A percentile compares a stretch with the other conserved stretches of the same genome.
These are phyloP conservation scores for Fusarium nelsonii DNA, from an alignment of 2,329 filamentous ascomycete genomes.

Conservation along the genomic window DNA sequence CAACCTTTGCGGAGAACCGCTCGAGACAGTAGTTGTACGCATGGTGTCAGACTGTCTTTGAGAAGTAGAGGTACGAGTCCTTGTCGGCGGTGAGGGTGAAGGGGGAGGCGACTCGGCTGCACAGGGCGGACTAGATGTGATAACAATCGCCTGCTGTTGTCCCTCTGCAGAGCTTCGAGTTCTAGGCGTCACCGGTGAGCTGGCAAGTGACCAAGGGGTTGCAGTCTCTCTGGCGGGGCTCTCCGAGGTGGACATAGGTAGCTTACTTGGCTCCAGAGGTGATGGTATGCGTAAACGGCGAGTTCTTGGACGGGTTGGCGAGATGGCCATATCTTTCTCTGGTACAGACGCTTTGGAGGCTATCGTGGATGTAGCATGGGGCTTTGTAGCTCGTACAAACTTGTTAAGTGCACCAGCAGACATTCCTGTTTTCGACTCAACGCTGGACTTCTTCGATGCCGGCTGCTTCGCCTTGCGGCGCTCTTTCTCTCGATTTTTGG, in stretches of 20 bases:
- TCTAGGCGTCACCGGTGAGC: constrained; percentile 60
- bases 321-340: not conserved
- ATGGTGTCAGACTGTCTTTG: constrained; percentile 44
- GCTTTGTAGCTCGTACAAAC: constrained; percentile 59
- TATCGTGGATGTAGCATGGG: constrained; percentile 13
- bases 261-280: constrained; percentile 54
- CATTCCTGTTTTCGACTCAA: constrained; percentile 37
- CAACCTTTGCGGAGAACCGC: constrained; percentile 38
- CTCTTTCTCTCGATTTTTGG: constrained; percentile 7
- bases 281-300: constrained; percentile 45
- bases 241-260: constrained; percentile 46
- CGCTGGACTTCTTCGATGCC: constrained; percentile 34
- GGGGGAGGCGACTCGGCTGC: constrained; percentile 48
- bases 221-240: constrained; percentile 38
- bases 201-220: constrained; percentile 55
- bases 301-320: constrained; percentile 16
- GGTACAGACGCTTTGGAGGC: not conserved
- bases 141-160: constrained; percentile 57
- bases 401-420: constrained; percentile 55
- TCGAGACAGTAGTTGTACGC: constrained; percentile 42
- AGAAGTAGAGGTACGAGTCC: constrained; percentile 23
- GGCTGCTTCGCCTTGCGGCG: constrained; percentile 29
- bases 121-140: constrained; percentile 59
- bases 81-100: constrained; percentile 42
- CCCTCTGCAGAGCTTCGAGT: constrained; percentile 41